These are phyloP conservation scores for Geranium brycei DNA, from an alignment of 345 rosid species.

Conservation along the genomic window DNA sequence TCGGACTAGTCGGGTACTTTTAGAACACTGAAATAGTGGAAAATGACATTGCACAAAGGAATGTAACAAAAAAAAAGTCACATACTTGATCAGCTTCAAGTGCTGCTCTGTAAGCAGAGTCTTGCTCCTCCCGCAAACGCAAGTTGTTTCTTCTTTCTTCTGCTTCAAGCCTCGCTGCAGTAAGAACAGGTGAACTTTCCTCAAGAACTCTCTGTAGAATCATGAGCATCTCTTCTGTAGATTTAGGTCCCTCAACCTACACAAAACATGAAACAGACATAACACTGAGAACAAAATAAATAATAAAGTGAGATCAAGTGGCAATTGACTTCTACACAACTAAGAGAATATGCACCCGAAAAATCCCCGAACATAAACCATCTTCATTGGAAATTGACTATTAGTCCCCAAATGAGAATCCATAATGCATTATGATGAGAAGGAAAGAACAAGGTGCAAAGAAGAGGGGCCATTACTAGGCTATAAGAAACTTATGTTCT, in stretches of 20 bases:
- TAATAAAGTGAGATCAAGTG: not conserved
- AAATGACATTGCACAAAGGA: not conserved
- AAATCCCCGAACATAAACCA: not conserved
- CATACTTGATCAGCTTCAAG: slow-evolving; percentile 98
- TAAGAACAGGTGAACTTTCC: slow-evolving; percentile 82
- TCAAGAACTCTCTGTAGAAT: slow-evolving; percentile 79
- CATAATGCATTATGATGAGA: not conserved
- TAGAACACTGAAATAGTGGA: not conserved
- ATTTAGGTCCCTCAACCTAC: slow-evolving; percentile 87
- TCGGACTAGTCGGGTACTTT: no score
- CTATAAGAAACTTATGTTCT: not conserved
- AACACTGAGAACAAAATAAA: not conserved
- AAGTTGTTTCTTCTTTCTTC: slow-evolving; percentile 81
- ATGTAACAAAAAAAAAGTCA: not conserved
- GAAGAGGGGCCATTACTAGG: not conserved
- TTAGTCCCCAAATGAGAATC: not conserved
- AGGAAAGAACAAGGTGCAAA: not conserved
- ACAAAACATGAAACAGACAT: slow-evolving; percentile 8
- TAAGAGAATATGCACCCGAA: not conserved
- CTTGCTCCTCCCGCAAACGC: slow-evolving; percentile 93
- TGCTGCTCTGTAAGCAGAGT: slow-evolving; percentile 93
- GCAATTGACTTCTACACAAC: not conserved
- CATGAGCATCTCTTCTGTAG: slow-evolving; percentile 66
- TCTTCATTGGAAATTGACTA: not conserved
- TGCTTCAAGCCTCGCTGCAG: slow-evolving; percentile 77